Percentiles rank a stretch among this genome's conserved stretches.
phyloP scores from a whole-genome alignment of 208 protist genomes.

The Endotrypanum monterogeii region DNA sequence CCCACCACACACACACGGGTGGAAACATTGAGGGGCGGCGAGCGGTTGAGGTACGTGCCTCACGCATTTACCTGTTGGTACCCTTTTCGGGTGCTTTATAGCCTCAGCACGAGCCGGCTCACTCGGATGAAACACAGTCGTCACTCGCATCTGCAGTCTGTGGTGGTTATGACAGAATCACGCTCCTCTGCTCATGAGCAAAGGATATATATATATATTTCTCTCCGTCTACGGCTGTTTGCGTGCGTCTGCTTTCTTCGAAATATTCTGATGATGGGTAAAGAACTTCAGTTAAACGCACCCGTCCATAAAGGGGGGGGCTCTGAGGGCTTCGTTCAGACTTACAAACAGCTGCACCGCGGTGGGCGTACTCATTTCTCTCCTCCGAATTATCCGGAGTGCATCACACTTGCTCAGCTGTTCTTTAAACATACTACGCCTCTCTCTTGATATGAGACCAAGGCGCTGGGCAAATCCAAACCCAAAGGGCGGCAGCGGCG shows the following conservation, averaged over 20 bases:
- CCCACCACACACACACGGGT: too few relatives aligned
- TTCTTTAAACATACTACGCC: not conserved
- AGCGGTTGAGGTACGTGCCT: not conserved
- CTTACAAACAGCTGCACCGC: not conserved
- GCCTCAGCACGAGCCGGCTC: not conserved
- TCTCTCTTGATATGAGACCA: constrained; percentile 40
- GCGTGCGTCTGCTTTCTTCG: not conserved
- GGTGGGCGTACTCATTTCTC: not conserved
- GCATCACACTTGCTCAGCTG: not conserved
- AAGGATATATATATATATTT: not conserved
- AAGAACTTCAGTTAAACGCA: not conserved
- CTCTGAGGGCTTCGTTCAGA: not conserved
- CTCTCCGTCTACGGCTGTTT: not conserved
- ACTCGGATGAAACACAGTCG: not conserved
- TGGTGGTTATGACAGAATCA: not conserved
- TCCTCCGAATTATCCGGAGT: too few relatives aligned
- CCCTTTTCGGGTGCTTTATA: not conserved
- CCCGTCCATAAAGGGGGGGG: not conserved
- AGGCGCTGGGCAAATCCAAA: constrained; percentile 55
- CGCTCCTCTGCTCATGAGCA: not conserved
- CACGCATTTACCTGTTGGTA: not conserved
- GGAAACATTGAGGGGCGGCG: not conserved
- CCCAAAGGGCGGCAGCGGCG: not conserved
- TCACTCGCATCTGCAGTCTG: not conserved
- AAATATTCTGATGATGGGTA: not conserved